Percentiles rank a stretch among this genome's conserved stretches.
Evolutionary conservation across 805 yeast genomes (phyloP).

Genomic region (Candida hispaniensis): DNA sequence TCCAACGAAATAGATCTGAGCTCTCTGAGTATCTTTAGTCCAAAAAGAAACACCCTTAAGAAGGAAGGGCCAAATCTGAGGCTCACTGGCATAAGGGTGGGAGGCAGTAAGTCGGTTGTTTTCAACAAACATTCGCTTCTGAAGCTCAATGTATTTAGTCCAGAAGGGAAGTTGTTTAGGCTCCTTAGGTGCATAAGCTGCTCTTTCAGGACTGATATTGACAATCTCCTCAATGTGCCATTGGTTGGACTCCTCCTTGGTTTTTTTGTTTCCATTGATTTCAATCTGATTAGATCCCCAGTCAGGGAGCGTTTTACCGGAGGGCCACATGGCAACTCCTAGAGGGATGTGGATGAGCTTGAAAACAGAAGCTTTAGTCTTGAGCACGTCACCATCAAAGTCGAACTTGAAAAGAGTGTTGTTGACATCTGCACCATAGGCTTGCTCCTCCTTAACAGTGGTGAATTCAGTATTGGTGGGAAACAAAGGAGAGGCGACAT

Average conservation of each 20-base stretch:
- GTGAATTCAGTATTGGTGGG: slow-evolving; percentile 94
- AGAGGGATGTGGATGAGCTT: slow-evolving; percentile 75
- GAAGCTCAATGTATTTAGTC: slow-evolving; percentile 82
- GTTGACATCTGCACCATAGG: slow-evolving; percentile 53
- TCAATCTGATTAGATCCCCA: slow-evolving; percentile 93
- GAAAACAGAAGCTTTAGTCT: slow-evolving; percentile 59
- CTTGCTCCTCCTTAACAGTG: slow-evolving; percentile 52
- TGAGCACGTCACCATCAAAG: slow-evolving; percentile 59
- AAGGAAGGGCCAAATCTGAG: slow-evolving; percentile 84
- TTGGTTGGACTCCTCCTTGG: slow-evolving; percentile 50
- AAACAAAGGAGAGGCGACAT: slow-evolving; percentile 86
- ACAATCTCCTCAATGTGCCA: slow-evolving; percentile 72
- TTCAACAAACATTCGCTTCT: slow-evolving; percentile 78
- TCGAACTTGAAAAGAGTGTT: slow-evolving; percentile 78
- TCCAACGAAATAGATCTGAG: slow-evolving; percentile 84
- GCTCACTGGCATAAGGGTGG: slow-evolving; percentile 93
- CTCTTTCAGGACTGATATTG: slow-evolving; percentile 53
- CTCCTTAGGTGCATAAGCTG: slow-evolving; percentile 51
- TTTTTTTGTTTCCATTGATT: slow-evolving; percentile 86
- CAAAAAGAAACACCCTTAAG: slow-evolving; percentile 91
- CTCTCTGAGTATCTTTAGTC: slow-evolving; percentile 50
- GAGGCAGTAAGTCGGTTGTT: slow-evolving; percentile 78
- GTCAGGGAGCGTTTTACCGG: slow-evolving; percentile 76
- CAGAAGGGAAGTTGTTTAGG: slow-evolving; percentile 60
- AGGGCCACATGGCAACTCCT: slow-evolving; percentile 90